A percentile compares a stretch with the other conserved stretches of the same genome.
These are phyloP conservation scores for Starmerella riodocensis DNA, from an alignment of 805 yeast species.

Conservation along the genomic window DNA sequence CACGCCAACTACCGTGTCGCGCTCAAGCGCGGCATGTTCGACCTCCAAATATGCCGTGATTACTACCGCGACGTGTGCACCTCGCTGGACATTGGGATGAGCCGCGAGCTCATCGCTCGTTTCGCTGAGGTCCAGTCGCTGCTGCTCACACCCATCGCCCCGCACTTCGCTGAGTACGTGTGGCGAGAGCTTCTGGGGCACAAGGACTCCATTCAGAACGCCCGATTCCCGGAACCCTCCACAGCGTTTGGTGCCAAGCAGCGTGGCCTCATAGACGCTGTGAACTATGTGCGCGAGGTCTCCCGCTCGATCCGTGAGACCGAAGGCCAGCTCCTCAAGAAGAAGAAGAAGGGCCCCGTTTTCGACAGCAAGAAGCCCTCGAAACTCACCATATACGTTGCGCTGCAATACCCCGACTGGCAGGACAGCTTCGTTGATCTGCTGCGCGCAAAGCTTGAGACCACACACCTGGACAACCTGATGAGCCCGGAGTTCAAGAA, in stretches of 20 bases:
- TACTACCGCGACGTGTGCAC: slow-evolving; percentile 74
- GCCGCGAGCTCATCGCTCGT: slow-evolving; percentile 61
- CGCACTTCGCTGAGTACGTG: slow-evolving; percentile 85
- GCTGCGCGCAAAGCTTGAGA: slow-evolving; percentile 55
- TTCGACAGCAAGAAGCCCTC: slow-evolving; percentile 65
- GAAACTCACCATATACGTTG: slow-evolving; percentile 56
- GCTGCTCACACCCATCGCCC: slow-evolving; percentile 81
- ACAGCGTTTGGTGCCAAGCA: slow-evolving; percentile 34
- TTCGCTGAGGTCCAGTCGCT: slow-evolving; percentile 81
- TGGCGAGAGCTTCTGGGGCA: slow-evolving; percentile 71
- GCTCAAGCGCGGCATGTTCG: slow-evolving; percentile 80
- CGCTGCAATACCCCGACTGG: slow-evolving; percentile 87
- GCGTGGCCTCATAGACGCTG: slow-evolving; percentile 46
- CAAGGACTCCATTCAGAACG: slow-evolving; percentile 52
- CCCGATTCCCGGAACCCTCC: slow-evolving; percentile 67
- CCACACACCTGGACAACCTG: slow-evolving; percentile 23
- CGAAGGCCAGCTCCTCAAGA: slow-evolving; percentile 70
- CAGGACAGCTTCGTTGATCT: slow-evolving; percentile 65
- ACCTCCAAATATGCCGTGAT: slow-evolving; percentile 89
- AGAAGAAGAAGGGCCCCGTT: slow-evolving; percentile 63
- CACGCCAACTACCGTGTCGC: slow-evolving; percentile 76
- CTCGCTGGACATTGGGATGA: slow-evolving; percentile 45
- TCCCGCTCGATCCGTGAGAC: slow-evolving; percentile 83
- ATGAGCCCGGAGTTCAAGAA: slow-evolving; percentile 30
- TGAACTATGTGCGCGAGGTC: slow-evolving; percentile 65